A percentile compares a stretch with the other conserved stretches of the same genome.
Conservation (phyloP, 805 yeast genomes). For the Spathaspora girioi region DNA sequence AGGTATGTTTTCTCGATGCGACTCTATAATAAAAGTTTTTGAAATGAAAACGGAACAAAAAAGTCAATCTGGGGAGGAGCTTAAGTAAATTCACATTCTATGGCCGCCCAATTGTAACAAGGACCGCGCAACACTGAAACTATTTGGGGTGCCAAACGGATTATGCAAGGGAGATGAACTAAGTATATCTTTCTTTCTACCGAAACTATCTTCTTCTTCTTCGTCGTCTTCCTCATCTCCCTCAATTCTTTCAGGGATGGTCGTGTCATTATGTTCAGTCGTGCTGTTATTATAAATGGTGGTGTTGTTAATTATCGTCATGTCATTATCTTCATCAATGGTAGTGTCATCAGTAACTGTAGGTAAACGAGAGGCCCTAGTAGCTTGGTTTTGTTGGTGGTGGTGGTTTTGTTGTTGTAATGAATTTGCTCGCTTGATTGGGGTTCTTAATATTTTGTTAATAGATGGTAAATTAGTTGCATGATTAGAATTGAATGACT, state of each 20-base stretch:
- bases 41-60: neutral
- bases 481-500: conserved; percentile 1
- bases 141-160: conserved; percentile 42
- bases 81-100: conserved; percentile 2
- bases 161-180: conserved; percentile 32
- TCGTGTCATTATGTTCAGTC: conserved; percentile 8
- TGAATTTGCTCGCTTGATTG: conserved; percentile 29
- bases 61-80: neutral
- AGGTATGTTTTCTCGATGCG: neutral
- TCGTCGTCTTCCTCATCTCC: conserved; percentile 15
- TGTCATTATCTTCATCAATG: conserved; percentile 20
- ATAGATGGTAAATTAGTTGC: conserved; percentile 32
- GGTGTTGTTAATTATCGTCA: conserved; percentile 16
- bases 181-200: conserved; percentile 18
- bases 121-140: conserved; percentile 43
- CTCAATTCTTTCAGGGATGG: conserved; percentile 9
- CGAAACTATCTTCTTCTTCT: conserved; percentile 8
- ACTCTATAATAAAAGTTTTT: conserved; percentile 1
- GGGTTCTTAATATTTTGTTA: conserved; percentile 42
- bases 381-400: neutral
- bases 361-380: conserved; percentile 5
- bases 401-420: neutral
- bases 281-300: conserved; percentile 4
- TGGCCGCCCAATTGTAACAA: conserved; percentile 39
- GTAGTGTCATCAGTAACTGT: conserved; percentile 18